These are phyloP conservation scores for Diplodia sapinea DNA, from an alignment of 2,329 filamentous ascomycete genomes.

Conservation along the genomic window DNA sequence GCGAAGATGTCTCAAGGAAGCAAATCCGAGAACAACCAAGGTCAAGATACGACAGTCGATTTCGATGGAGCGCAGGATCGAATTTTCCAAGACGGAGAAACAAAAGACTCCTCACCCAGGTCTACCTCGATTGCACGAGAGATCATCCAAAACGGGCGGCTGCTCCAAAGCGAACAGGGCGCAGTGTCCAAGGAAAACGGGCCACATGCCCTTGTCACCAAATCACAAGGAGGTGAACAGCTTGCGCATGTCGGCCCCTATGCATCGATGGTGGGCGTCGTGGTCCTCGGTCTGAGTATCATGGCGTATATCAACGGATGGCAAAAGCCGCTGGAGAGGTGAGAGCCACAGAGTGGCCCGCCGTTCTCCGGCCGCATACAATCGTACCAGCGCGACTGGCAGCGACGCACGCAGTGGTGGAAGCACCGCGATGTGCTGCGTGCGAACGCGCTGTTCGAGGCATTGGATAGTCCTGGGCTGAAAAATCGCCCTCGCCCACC, in stretches of 20 bases:
- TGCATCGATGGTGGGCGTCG: slow-evolving; percentile 48
- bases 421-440: slow-evolving; percentile 11
- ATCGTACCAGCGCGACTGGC: neutral
- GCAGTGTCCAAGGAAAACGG: slow-evolving; percentile 40
- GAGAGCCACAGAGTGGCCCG: slow-evolving; percentile 35
- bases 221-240: slow-evolving; percentile 33
- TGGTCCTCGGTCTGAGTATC: slow-evolving; percentile 49
- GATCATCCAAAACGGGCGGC: slow-evolving; percentile 42
- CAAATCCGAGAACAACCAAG: slow-evolving; percentile 36
- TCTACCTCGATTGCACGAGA: slow-evolving; percentile 11
- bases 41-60: slow-evolving; percentile 31
- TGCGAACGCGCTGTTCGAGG: neutral
- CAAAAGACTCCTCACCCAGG: slow-evolving; percentile 13
- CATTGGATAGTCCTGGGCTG: slow-evolving; percentile 22
- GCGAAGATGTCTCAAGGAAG: slow-evolving; percentile 49
- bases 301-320: slow-evolving; percentile 53
- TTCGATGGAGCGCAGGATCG: slow-evolving; percentile 37
- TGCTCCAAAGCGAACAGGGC: slow-evolving; percentile 36
- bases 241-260: slow-evolving; percentile 47
- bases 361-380: neutral
- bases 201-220: slow-evolving; percentile 38
- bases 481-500: slow-evolving; percentile 12
- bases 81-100: slow-evolving; percentile 11
- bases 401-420: neutral
- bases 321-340: slow-evolving; percentile 52